Percentiles rank a stretch among this genome's conserved stretches.
phyloP scores from a whole-genome alignment of 371 early-diverging fungal genomes.

The Mortierella sp. region DNA sequence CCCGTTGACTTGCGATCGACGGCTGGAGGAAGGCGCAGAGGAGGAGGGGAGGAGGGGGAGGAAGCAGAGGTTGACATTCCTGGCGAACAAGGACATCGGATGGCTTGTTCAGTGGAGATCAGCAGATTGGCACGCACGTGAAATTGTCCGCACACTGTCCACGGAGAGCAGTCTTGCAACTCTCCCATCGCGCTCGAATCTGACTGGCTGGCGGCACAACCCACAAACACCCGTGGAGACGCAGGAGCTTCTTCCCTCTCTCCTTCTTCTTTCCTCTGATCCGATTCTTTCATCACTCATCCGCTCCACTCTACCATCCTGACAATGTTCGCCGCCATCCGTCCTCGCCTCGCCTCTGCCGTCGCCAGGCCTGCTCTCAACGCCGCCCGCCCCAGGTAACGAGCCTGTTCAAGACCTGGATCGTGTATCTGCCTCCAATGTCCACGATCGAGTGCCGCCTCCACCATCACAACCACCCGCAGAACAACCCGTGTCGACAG shows the following conservation, averaged over 20 bases:
- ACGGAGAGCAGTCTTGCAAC: neutral
- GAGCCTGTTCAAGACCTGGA: neutral
- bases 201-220: slow-evolving; percentile 27
- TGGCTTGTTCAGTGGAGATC: too few species aligned
- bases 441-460: too few species aligned
- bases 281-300: neutral
- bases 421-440: too few species aligned
- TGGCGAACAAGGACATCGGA: too few species aligned
- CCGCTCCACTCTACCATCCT: slow-evolving; percentile 9
- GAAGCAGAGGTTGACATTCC: too few species aligned
- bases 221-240: neutral
- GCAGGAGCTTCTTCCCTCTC: neutral
- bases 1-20: too few species aligned
- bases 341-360: slow-evolving; percentile 45
- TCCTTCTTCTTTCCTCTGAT: neutral
- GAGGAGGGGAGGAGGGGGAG: too few species aligned
- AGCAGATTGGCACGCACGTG: too few species aligned
- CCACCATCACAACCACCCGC: too few species aligned
- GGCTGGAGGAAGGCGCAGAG: too few species aligned
- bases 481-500: too few species aligned
- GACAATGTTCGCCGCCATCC: slow-evolving; percentile 50
- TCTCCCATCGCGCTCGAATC: slow-evolving; percentile 20
- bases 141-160: slow-evolving; percentile 5
- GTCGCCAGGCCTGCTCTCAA: slow-evolving; percentile 45
- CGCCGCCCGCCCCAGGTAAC: slow-evolving; percentile 51